These are phyloP conservation scores for Thecaphora thlaspeos DNA, from an alignment of 1,284 basidiomycete species.

Conservation along the genomic window DNA sequence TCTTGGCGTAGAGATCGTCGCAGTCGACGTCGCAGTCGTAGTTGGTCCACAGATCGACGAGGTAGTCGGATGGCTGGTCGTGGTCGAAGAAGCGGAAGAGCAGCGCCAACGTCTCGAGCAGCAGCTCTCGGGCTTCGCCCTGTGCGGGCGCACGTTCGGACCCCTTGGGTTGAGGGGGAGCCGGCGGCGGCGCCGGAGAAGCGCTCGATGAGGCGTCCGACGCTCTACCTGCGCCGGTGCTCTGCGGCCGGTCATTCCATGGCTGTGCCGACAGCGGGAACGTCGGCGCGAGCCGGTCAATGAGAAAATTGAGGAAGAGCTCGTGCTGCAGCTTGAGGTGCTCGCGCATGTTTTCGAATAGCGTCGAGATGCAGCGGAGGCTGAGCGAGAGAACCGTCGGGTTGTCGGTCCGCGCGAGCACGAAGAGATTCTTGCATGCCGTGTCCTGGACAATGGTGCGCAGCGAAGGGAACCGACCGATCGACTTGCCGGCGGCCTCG, in stretches of 20 bases:
- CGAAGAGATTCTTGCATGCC: conserved; percentile 92
- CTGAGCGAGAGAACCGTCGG: conserved; percentile 74
- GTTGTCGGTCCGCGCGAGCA: conserved; percentile 69
- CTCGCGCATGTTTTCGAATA: conserved; percentile 82
- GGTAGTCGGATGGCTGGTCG: conserved; percentile 68
- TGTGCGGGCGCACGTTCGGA: conserved; percentile 64
- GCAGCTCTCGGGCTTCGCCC: conserved; percentile 82
- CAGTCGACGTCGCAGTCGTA: conserved; percentile 97
- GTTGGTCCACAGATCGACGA: conserved; percentile 93
- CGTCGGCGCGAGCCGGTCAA: conserved; percentile 72
- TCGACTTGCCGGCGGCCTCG: conserved; percentile 75
- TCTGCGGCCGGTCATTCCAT: conserved; percentile 40
- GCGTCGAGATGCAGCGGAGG: conserved; percentile 79
- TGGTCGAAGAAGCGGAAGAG: conserved; percentile 63
- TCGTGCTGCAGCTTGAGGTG: conserved; percentile 96
- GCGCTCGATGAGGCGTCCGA: conserved; percentile 59
- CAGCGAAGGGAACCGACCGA: conserved; percentile 69
- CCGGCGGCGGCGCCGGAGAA: conserved; percentile 61
- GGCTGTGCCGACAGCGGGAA: conserved; percentile 51
- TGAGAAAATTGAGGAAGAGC: conserved; percentile 86
- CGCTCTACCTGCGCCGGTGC: conserved; percentile 61
- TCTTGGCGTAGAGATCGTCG: conserved; percentile 88
- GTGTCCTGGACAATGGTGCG: conserved; percentile 75
- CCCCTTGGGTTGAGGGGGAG: conserved; percentile 63
- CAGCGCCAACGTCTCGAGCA: conserved; percentile 82